Percentiles rank a stretch among this genome's conserved stretches.
Evolutionary conservation across 768 basidiomycete species (phyloP).

Genomic region (Mycena polygramma): DNA sequence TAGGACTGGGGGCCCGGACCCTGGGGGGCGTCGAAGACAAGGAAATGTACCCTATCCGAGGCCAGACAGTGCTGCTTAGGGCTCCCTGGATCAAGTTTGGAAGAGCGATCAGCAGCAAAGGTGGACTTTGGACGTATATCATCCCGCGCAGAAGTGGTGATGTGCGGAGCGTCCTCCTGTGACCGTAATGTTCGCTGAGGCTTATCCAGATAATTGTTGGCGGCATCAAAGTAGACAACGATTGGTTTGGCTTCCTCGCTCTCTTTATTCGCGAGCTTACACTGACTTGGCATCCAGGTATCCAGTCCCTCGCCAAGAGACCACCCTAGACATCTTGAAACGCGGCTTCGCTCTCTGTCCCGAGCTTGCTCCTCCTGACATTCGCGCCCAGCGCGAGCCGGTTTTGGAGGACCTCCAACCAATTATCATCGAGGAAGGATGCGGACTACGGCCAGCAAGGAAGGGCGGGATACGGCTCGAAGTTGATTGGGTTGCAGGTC

Average conservation of each 20-base stretch:
- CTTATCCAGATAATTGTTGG: constrained; percentile 66
- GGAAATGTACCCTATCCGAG: constrained; percentile 80
- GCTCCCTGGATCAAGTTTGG: constrained; percentile 78
- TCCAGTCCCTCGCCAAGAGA: constrained; percentile 73
- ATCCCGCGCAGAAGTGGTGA: constrained; percentile 74
- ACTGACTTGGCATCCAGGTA: constrained; percentile 57
- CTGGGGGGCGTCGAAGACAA: constrained; percentile 88
- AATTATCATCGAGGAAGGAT: constrained; percentile 64
- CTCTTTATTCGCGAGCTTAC: not conserved
- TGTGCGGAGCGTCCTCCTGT: constrained; percentile 44
- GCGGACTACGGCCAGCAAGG: constrained; percentile 75
- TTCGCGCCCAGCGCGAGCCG: constrained; percentile 59
- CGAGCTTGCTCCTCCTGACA: constrained; percentile 68
- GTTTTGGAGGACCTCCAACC: constrained; percentile 63
- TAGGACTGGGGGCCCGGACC: constrained; percentile 79
- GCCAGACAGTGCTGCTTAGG: constrained; percentile 84
- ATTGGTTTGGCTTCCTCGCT: constrained; percentile 63
- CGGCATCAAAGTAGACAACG: constrained; percentile 68
- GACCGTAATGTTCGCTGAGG: not conserved
- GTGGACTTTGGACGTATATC: constrained; percentile 68
- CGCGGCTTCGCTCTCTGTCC: constrained; percentile 65
- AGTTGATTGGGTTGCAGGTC: constrained; percentile 13
- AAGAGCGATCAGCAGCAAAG: constrained; percentile 55
- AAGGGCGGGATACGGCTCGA: constrained; percentile 67
- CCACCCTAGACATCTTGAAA: constrained; percentile 69